Base-by-base conservation (phyloP, 2,329 filamentous ascomycete species). In the Phaeosphaeria sp. region DNA sequence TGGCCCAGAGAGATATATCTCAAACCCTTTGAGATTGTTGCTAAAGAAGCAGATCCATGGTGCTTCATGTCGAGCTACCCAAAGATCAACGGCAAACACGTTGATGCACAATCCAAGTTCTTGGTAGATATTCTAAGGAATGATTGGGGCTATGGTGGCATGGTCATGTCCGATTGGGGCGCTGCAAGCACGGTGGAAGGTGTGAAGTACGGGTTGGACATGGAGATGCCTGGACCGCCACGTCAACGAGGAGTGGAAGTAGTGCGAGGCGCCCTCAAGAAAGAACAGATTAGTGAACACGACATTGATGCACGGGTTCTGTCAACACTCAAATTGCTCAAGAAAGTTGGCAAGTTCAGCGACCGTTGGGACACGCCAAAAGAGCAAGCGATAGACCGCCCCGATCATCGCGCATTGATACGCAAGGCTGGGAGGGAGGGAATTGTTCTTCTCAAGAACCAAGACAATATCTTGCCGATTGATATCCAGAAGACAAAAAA, bases 401-500 rank as follows among this genome's bases (percentile, higher is more conserved):
- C 60, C 5, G 60, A 65, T 24, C 57, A 63, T 53, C 57, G 57
- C 1, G 51, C 47, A 6, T 30, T 61, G 22, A 60, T 64, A 5
- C 42, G 63, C 30, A 55, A 62, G 40, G 85, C 87, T 0, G 74
- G 78, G 30, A 74, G 78, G 40, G 74, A 81, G 69, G 75, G 79
- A 13, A 79, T 82, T 53, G 71, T 80, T 48, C 68, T 85, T 46
- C 74, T 85, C 8, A 85, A 85, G 69, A 65, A 65, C 33, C 83
- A 85, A 55, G 78, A 83, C 43, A 79, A 79, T 17, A 72, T 74
- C 0, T 66, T 85, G 0, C 83, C 83, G 0, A 68, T 84, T 7
- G 71, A 36, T 13, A 36, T 36, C 3, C 5, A 65, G 22, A 74
- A 69, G 13, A 76, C 73, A 40, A 76, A 72, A 40, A 79, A 71